Base-by-base conservation (phyloP, 2,329 filamentous ascomycete genomes). In the Xylariales sp. region DNA sequence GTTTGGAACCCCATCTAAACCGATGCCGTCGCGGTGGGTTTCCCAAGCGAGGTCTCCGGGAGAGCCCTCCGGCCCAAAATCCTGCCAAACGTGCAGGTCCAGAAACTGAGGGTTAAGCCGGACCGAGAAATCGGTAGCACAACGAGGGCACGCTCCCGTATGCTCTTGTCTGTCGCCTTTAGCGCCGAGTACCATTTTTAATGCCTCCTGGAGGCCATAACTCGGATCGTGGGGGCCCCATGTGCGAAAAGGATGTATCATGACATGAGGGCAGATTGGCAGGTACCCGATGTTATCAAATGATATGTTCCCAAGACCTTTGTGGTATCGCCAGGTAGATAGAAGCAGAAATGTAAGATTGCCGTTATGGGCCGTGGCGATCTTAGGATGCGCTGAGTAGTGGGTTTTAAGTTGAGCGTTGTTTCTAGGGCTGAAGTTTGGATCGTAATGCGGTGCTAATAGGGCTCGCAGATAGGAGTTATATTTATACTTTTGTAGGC, bases 11-110 rank as follows among this genome's bases (percentile, higher is more conserved):
- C 52, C 52, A 4, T 54, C 52, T 23, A 39, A 3, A 23, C n/a
- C 32, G 12, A 39, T 14, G 5, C 8, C 9, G 16, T 10, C n/a
- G 28, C 32, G 23, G 7, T 54, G 52, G 52, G 9, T 39, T 39
- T 36, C 16, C 61, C 61, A 63, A 50, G 53, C 61, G 34, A 57
- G 30, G 16, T 66, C 39, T 5, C 16, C 2, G 5, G 57, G 57
- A 23, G 55, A 45, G 1, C 54, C 54, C 54, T 67, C 65, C 9
- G 60, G 43, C 7, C 65, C 65, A 9, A 67, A 56, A 12, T 67
- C 55, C 36, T 67, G 55, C 65, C 60, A 67, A 45, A 56, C 61
- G 6, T 52, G 16, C 14, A 67, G 7, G 2, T 62, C 16, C 5
- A 66, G 41, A 30, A 32, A 16, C 46, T 18, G 23, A 45, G 45